Evolutionary conservation across 83 land plant species (phyloP).

Genomic region (Diphasiastrum complanatum): DNA sequence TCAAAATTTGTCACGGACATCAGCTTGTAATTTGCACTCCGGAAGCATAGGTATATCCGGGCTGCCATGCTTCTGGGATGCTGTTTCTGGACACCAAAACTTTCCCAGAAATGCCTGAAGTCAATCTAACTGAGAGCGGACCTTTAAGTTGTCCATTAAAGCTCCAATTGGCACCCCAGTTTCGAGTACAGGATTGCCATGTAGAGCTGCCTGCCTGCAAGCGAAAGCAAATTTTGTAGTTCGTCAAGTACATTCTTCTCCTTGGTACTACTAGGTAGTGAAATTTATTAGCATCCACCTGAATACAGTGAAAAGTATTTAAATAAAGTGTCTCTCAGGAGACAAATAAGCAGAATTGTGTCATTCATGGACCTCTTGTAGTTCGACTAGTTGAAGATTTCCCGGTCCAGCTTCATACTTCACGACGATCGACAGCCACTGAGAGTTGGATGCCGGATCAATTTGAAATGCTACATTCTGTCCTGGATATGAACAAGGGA

Average conservation of each 20-base stretch:
- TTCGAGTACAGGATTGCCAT: neutral
- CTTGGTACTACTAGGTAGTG: too few relatives aligned
- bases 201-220: constrained; percentile 1
- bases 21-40: too few relatives aligned
- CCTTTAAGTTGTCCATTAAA: neutral
- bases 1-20: too few relatives aligned
- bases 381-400: neutral
- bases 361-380: neutral
- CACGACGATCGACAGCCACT: constrained; percentile 13
- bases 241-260: too few relatives aligned
- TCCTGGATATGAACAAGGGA: constrained; percentile 10
- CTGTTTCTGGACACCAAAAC: neutral
- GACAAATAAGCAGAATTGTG: neutral
- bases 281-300: neutral
- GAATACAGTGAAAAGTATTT: neutral
- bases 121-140: neutral
- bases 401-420: constrained; percentile 16
- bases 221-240: too few relatives aligned
- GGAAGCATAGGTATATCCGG: too few relatives aligned
- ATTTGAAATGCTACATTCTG: constrained; percentile 10
- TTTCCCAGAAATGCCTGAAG: neutral
- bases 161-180: constrained; percentile 20
- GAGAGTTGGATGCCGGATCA: neutral
- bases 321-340: neutral
- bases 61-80: too few relatives aligned